Evolutionary conservation across 805 yeast species (phyloP), one percentile per base, ranked within the genome.

Genomic region (Scheffersomyces spartinae): DNA sequence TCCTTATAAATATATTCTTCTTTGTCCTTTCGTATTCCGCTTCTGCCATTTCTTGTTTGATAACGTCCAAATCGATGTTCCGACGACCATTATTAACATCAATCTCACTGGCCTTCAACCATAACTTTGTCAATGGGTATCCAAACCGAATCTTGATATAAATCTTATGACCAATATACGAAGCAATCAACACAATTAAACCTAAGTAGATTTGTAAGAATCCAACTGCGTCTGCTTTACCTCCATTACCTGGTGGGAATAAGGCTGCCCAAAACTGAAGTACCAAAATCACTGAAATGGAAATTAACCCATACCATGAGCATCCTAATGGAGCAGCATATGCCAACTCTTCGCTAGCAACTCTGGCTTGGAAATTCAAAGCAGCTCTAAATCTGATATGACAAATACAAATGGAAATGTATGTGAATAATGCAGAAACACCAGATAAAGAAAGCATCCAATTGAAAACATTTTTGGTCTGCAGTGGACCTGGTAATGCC

Each of bases 11-110:
- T 22, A 33, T 26, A 7, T 39, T 33, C 26, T 27, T 36, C 13
- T 25, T 28, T 11, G 27, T 21, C 25, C 36, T 24, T 8, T 18
- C 25, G 4, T 19, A 12, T 26, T 38, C 28, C 18, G 42, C 80
- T 38, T 65, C 74, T 13, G 65, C 69, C 27, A 68, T 48, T 41
- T 68, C 73, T 38, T 63, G 68, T 27, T 52, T 61, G 32, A 72
- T 51, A 22, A 57, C 42, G 15, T 74, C 79, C 33, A 64, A 36
- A 43, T 74, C 78, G 16, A 62, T 43, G 21, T 66, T 69, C 39
- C 74, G 67, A 54, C 77, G 62, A 27, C 83, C 82, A 15, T 73
- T 60, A 35, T 70, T 75, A 20, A 75, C 60, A 39, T 75, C 82
- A 43, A 74, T 59, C 22, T 71, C 73, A 14, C 45, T 40, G 15